These are phyloP conservation scores for Colletotrichum godetiae DNA, from an alignment of 2,329 filamentous ascomycete species.

Conservation along the genomic window DNA sequence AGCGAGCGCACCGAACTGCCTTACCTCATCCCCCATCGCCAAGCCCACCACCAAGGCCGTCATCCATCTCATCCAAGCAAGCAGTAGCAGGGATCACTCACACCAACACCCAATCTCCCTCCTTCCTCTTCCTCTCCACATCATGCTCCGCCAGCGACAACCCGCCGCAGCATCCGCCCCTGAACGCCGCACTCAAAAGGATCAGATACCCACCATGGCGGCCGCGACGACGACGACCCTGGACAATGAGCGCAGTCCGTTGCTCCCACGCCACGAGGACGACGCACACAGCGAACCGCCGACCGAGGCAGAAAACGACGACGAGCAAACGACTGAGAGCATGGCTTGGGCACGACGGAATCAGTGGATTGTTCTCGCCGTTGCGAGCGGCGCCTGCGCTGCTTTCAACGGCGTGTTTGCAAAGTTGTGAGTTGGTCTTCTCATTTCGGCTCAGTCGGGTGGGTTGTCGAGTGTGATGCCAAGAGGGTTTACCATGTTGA, in stretches of 20 bases:
- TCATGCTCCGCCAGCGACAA: slow-evolving; percentile 39
- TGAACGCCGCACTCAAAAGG: slow-evolving; percentile 24
- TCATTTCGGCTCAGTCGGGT: background rate
- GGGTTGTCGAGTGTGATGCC: background rate
- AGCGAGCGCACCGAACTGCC: background rate
- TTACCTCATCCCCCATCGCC: slow-evolving; percentile 30
- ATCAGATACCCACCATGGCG: slow-evolving; percentile 37
- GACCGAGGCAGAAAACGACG: slow-evolving; percentile 10
- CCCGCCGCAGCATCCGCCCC: slow-evolving; percentile 30
- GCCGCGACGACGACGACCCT: slow-evolving; percentile 31
- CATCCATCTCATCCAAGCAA: slow-evolving; percentile 4
- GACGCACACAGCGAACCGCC: slow-evolving; percentile 18
- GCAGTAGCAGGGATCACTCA: slow-evolving; percentile 15
- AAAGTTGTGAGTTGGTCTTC: slow-evolving; percentile 71
- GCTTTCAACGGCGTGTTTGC: slow-evolving; percentile 87
- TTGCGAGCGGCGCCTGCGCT: slow-evolving; percentile 81
- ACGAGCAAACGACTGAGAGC: background rate
- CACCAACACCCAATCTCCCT: slow-evolving; percentile 6
- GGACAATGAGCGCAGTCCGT: slow-evolving; percentile 39
- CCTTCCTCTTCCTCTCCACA: slow-evolving; percentile 27
- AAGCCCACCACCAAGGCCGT: slow-evolving; percentile 12
- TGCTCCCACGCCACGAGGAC: slow-evolving; percentile 37
- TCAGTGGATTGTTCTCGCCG: slow-evolving; percentile 75
- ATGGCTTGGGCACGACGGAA: slow-evolving; percentile 45
- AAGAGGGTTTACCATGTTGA: background rate